phyloP scores from a whole-genome alignment of 2,329 filamentous ascomycete genomes.

The Diatrype stigma region DNA sequence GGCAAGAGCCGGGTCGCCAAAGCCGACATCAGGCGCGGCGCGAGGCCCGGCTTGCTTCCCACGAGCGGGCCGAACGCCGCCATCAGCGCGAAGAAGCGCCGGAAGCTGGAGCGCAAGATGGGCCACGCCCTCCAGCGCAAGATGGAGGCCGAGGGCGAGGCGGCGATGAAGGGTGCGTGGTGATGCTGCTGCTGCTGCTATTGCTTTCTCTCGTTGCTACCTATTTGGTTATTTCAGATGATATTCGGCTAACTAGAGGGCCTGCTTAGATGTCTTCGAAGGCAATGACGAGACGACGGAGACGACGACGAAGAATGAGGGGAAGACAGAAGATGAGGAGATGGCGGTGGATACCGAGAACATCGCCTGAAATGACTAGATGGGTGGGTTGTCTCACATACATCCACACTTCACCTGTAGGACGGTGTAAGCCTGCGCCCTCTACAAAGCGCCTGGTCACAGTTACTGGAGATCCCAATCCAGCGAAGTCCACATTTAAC shows the following conservation, averaged over 20 bases:
- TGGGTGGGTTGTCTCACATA: neutral
- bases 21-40: conserved; percentile 40
- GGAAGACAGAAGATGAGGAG: conserved; percentile 4
- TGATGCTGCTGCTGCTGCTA: neutral
- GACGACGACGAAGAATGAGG: conserved; percentile 3
- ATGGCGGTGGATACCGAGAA: conserved; percentile 20
- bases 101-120: conserved; percentile 53
- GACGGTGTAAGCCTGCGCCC: neutral
- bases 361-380: conserved; percentile 14
- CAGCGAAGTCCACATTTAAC: too few relatives aligned
- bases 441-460: neutral
- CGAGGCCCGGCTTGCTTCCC: conserved; percentile 48
- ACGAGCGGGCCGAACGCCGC: conserved; percentile 50
- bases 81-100: conserved; percentile 51
- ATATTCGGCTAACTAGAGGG: neutral
- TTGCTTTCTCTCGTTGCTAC: neutral
- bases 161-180: conserved; percentile 28
- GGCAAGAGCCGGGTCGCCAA: conserved; percentile 17
- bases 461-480: neutral
- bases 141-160: conserved; percentile 27
- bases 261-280: conserved; percentile 8
- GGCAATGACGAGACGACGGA: conserved; percentile 1
- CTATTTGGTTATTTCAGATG: neutral
- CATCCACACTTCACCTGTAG: neutral
- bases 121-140: conserved; percentile 43